A percentile compares a stretch with the other conserved stretches of the same genome.
Evolutionary conservation across 768 basidiomycete species (phyloP).

Genomic region (Lactarius trivialis): DNA sequence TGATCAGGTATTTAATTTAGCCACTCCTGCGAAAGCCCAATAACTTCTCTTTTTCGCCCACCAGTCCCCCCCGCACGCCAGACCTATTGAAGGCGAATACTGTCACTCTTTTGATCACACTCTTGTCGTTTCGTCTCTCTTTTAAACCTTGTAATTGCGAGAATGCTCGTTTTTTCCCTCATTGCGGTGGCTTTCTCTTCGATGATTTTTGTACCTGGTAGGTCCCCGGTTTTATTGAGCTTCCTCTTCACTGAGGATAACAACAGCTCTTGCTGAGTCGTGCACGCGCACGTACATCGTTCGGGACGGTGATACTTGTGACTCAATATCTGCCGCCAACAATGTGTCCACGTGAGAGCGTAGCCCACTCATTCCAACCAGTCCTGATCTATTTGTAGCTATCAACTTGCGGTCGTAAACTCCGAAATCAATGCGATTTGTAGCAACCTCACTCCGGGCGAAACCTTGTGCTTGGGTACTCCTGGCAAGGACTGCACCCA

Average conservation of each 20-base stretch:
- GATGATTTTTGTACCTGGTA: not conserved
- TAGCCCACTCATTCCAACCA: not conserved
- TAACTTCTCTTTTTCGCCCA: not conserved
- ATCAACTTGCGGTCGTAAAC: constrained; percentile 68
- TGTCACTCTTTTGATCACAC: constrained; percentile 9
- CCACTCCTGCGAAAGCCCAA: not conserved
- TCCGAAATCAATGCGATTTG: constrained; percentile 40
- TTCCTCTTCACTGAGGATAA: not conserved
- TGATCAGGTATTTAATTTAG: not conserved
- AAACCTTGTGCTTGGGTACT: constrained; percentile 55
- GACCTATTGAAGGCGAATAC: not conserved
- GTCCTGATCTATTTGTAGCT: constrained; percentile 36
- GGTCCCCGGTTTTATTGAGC: not conserved
- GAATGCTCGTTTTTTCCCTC: constrained; percentile 1
- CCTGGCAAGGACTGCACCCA: constrained; percentile 52
- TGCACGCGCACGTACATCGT: constrained; percentile 63
- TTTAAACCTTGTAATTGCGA: not conserved
- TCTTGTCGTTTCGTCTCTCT: not conserved
- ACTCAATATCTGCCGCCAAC: constrained; percentile 54
- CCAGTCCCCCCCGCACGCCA: not conserved
- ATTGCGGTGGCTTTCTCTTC: not conserved
- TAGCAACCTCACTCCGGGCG: constrained; percentile 48
- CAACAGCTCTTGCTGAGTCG: constrained; percentile 17
- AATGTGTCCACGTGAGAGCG: constrained; percentile 55
- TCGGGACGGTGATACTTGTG: constrained; percentile 53